These are phyloP conservation scores for Trichoderma arundinaceum DNA, from an alignment of 2,329 filamentous ascomycete genomes.

Conservation along the genomic window DNA sequence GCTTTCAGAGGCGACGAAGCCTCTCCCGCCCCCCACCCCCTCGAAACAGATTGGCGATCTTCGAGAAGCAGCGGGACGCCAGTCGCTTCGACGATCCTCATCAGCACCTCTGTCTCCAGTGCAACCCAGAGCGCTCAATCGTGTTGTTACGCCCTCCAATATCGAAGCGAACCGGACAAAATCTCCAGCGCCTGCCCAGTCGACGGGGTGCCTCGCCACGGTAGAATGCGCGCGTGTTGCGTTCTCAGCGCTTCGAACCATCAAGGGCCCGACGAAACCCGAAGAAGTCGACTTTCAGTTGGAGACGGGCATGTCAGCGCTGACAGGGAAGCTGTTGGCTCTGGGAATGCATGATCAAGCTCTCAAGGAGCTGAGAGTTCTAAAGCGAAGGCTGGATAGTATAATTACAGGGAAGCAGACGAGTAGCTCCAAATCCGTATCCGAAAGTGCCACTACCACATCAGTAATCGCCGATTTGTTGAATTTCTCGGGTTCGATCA, in stretches of 20 bases:
- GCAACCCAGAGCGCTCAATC: slow-evolving; percentile 65
- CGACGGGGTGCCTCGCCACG: slow-evolving; percentile 58
- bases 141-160: slow-evolving; percentile 57
- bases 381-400: slow-evolving; percentile 67
- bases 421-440: slow-evolving; percentile 41
- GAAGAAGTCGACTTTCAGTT: slow-evolving; percentile 69
- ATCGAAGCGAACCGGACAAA: slow-evolving; percentile 45
- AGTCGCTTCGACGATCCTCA: slow-evolving; percentile 58
- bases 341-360: slow-evolving; percentile 71
- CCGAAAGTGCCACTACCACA: slow-evolving; percentile 41
- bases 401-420: slow-evolving; percentile 39
- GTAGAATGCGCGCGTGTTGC: slow-evolving; percentile 73
- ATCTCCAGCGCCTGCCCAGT: slow-evolving; percentile 40
- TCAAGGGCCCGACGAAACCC: slow-evolving; percentile 60
- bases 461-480: slow-evolving; percentile 62
- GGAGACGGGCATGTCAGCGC: slow-evolving; percentile 73
- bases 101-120: slow-evolving; percentile 66
- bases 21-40: slow-evolving; percentile 42
- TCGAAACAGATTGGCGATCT: slow-evolving; percentile 44
- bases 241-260: slow-evolving; percentile 66
- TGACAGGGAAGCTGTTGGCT: slow-evolving; percentile 68
- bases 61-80: slow-evolving; percentile 46
- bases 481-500: slow-evolving; percentile 59
- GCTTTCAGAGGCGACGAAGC: slow-evolving; percentile 69
- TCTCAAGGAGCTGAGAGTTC: slow-evolving; percentile 67